Percentiles rank a stretch among this genome's conserved stretches.
Evolutionary conservation across 768 basidiomycete genomes (phyloP).

Genomic region (Multifurca ochricompacta): DNA sequence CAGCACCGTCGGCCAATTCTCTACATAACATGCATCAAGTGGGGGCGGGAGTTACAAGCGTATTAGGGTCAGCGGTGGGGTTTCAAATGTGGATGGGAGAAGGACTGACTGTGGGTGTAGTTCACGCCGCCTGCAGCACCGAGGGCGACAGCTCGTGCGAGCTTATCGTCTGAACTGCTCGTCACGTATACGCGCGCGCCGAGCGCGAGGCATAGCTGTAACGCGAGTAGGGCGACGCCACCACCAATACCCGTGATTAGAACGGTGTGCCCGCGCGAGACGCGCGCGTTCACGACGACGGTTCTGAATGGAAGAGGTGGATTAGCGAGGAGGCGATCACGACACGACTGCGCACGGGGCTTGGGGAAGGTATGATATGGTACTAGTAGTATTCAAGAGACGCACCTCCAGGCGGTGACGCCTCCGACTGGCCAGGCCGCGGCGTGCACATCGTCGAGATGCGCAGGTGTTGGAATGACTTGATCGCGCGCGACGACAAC

Average conservation of each 20-base stretch:
- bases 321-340: too few relatives aligned
- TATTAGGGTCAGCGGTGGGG: not conserved
- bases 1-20: constrained; percentile 32
- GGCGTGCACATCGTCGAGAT: constrained; percentile 59
- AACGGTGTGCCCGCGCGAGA: constrained; percentile 58
- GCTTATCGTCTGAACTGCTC: constrained; percentile 61
- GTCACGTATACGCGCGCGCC: constrained; percentile 82
- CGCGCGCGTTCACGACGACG: constrained; percentile 53
- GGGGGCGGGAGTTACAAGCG: too few relatives aligned
- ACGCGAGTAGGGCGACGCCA: constrained; percentile 69
- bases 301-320: constrained; percentile 40
- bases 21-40: too few relatives aligned
- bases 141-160: constrained; percentile 52
- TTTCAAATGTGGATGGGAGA: not conserved
- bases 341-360: not conserved
- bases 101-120: constrained; percentile 54
- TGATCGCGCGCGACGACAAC: constrained; percentile 64
- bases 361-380: constrained; percentile 6
- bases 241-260: constrained; percentile 81
- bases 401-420: constrained; percentile 78
- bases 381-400: too few relatives aligned
- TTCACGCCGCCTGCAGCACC: constrained; percentile 74
- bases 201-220: constrained; percentile 68
- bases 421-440: constrained; percentile 78
- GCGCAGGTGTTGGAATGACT: constrained; percentile 55